Base-by-base conservation (phyloP, 139 green algal genomes). In the Raphidocelis subcapitata region DNA sequence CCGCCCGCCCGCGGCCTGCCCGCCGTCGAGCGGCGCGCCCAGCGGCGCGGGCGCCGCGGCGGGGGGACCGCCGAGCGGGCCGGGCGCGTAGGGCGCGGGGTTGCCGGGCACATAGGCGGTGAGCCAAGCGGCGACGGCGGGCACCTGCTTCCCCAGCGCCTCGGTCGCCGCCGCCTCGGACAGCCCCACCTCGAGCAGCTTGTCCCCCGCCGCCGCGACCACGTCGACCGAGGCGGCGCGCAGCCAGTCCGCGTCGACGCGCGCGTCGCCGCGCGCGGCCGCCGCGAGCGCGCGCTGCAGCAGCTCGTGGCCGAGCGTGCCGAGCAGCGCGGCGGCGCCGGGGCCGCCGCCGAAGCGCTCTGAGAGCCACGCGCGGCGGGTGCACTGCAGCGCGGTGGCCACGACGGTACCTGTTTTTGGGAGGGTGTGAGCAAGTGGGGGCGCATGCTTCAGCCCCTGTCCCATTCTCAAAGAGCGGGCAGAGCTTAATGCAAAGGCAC, bases 281-380 rank as follows among this genome's bases (percentile, higher is more conserved):
- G 67, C 55, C 21, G 55, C 41, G 69, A 88, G 55, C n/a, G 72
- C 71, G 8, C 52, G 44, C 82, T 92, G 84, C 55, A 91, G 62
- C 36, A 93, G 68, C 64, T 89, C 81, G 75, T 93, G 88, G 66
- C 85, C 49, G 62, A 93, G 74, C 14, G 83, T 90, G 44, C 88
- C 88, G 1, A 77, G 29, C 52, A 86, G 64, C 5, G 82, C 84
- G 36, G 55, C 66, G 26, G 49, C 69, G 62, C 62, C 74, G 31
- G 60, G 59, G 41, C 75, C 70, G 51, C 81, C 85, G 2, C 77
- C 86, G 41, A 83, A 75, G 4, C 81, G 79, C 79, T 96, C 89
- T n/a, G 87, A 73, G 65, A 96, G 78, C 74, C 91, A 88, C 1
- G 88, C 82, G 35, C 88, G 81, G 18, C 91, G 89, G 1, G 66